These are phyloP conservation scores for Alternaria sp. DNA, from an alignment of 2,329 filamentous ascomycete species.

Conservation along the genomic window DNA sequence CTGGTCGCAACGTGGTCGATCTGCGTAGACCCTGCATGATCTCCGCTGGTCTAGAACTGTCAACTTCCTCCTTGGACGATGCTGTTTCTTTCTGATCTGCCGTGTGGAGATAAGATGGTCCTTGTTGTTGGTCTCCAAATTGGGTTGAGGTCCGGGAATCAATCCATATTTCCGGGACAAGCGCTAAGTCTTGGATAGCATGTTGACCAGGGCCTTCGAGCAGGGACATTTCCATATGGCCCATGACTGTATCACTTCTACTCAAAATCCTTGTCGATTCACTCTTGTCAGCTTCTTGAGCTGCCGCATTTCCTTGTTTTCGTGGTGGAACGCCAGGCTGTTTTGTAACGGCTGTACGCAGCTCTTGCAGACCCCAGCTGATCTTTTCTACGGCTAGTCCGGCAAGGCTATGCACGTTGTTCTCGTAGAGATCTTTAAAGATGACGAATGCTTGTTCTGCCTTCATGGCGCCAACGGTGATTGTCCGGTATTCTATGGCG, in stretches of 20 bases:
- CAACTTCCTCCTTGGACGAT: neutral
- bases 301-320: constrained; percentile 8
- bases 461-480: constrained; percentile 37
- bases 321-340: constrained; percentile 13
- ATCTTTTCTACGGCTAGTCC: constrained; percentile 55
- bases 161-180: constrained; percentile 45
- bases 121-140: constrained; percentile 10
- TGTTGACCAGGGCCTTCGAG: constrained; percentile 59
- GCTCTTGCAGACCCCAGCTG: constrained; percentile 39
- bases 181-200: constrained; percentile 43
- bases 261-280: constrained; percentile 20
- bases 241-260: constrained; percentile 55
- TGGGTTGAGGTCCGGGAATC: constrained; percentile 13
- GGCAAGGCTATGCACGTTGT: constrained; percentile 57
- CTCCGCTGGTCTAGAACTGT: constrained; percentile 30
- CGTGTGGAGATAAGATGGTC: constrained; percentile 11
- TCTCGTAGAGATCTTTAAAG: constrained; percentile 54
- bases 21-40: constrained; percentile 21
- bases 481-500: constrained; percentile 53
- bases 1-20: constrained; percentile 25
- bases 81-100: neutral
- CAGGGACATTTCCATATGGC: constrained; percentile 58
- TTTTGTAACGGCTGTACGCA: constrained; percentile 26
- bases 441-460: constrained; percentile 54
- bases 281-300: constrained; percentile 21